Conservation (phyloP, 164 flowering plant species). For the Dillenia turbinata region DNA sequence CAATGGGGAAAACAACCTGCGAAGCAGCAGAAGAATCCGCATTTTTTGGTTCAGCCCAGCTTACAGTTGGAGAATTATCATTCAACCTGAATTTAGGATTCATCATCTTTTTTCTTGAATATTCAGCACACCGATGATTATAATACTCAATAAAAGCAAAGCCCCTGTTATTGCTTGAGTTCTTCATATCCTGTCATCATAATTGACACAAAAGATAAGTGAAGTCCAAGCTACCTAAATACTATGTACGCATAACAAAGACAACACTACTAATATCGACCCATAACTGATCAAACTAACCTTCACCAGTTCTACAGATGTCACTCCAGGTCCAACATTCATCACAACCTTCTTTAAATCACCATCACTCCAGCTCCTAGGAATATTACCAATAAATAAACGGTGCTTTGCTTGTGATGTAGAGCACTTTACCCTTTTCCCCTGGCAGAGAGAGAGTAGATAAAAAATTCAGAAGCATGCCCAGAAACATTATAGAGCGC, state of each 20-base stretch:
- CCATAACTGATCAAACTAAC: conserved; percentile 21
- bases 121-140: conserved; percentile 94
- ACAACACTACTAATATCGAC: neutral
- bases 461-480: too few relatives aligned
- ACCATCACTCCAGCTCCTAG: conserved; percentile 67
- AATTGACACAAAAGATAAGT: neutral
- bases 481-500: too few relatives aligned
- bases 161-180: conserved; percentile 78
- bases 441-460: conserved; percentile 33
- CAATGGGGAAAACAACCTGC: conserved; percentile 42
- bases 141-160: conserved; percentile 90
- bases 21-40: conserved; percentile 64
- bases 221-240: too few relatives aligned
- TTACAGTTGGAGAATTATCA: conserved; percentile 75
- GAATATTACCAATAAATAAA: conserved; percentile 83
- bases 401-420: conserved; percentile 82
- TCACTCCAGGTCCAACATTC: conserved; percentile 81
- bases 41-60: conserved; percentile 91
- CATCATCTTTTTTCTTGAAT: conserved; percentile 78
- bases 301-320: conserved; percentile 62
- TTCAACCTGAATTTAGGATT: conserved; percentile 75
- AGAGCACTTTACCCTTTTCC: conserved; percentile 72
- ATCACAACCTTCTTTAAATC: conserved; percentile 59
- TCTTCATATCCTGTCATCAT: conserved; percentile 64
- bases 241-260: neutral